These are phyloP conservation scores for Colletotrichum lupini DNA, from an alignment of 2,329 filamentous ascomycete genomes.

Conservation along the genomic window DNA sequence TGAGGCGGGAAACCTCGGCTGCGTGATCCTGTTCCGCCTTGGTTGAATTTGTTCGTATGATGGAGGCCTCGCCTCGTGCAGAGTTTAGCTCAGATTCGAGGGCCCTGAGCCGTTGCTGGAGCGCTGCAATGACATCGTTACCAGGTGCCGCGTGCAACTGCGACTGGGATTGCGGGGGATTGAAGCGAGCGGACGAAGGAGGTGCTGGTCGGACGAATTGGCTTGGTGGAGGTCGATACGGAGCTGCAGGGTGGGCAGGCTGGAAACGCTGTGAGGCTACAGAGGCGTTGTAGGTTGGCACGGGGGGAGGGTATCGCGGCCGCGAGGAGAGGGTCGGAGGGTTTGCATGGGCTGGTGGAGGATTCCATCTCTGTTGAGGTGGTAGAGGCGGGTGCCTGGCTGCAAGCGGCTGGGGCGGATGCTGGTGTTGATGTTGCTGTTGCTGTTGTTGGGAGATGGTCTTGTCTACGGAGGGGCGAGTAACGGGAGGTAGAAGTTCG, in stretches of 20 bases:
- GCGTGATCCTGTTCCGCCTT: constrained; percentile 72
- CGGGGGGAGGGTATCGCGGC: constrained; percentile 30
- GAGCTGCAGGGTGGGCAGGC: constrained; percentile 40
- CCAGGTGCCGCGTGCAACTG: constrained; percentile 35
- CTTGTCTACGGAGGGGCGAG: constrained; percentile 49
- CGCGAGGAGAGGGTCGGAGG: constrained; percentile 34
- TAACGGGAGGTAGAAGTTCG: constrained; percentile 53
- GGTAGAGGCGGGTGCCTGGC: constrained; percentile 25
- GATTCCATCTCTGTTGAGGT: constrained; percentile 49
- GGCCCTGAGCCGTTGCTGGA: constrained; percentile 64
- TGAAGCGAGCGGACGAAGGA: constrained; percentile 41
- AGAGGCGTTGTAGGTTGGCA: constrained; percentile 25
- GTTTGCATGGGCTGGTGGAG: constrained; percentile 28
- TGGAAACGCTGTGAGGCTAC: constrained; percentile 35
- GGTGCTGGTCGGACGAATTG: constrained; percentile 54
- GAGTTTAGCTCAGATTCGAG: constrained; percentile 68
- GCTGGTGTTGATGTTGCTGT: not conserved
- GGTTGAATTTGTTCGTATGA: constrained; percentile 77
- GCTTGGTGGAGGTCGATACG: constrained; percentile 48
- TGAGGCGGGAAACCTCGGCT: constrained; percentile 69
- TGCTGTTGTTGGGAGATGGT: constrained; percentile 45
- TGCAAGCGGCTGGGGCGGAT: constrained; percentile 39
- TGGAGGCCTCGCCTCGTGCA: constrained; percentile 78
- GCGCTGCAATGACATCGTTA: constrained; percentile 53
- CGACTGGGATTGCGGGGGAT: constrained; percentile 48